Percentiles rank a stretch among this genome's conserved stretches.
phyloP scores from a whole-genome alignment of 129 eudicot genomes.

The Saposhnikovia divaricata region DNA sequence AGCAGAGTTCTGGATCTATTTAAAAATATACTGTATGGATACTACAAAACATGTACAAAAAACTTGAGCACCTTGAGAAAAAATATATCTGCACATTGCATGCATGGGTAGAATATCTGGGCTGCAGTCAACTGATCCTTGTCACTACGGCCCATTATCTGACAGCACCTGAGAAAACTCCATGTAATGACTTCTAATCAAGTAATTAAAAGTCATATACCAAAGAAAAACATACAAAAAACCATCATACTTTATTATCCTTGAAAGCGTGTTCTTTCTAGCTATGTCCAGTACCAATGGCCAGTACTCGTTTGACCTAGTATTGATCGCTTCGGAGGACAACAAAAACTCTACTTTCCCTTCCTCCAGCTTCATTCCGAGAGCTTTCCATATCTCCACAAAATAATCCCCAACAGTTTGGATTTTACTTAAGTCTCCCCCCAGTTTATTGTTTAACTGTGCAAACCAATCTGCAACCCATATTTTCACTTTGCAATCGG shows the following conservation, averaged over 20 bases:
- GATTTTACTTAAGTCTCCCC: conserved; percentile 72
- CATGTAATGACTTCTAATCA: not conserved
- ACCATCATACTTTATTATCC: conserved; percentile 45
- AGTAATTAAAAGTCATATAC: not conserved
- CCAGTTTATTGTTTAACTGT: conserved; percentile 75
- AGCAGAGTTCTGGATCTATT: not conserved
- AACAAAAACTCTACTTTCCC: conserved; percentile 70
- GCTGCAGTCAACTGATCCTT: conserved; percentile 84
- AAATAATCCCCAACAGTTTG: conserved; percentile 65
- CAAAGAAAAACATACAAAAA: not conserved
- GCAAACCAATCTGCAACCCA: conserved; percentile 99
- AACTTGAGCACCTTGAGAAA: conserved; percentile 54
- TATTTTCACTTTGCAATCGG: conserved; percentile 82
- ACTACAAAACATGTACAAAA: not conserved
- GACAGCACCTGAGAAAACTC: conserved; percentile 46
- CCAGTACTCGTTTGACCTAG: conserved; percentile 79
- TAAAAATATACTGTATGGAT: not conserved
- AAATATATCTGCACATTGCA: conserved; percentile 94
- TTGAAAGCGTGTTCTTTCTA: conserved; percentile 61
- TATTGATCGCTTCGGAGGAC: conserved; percentile 71
- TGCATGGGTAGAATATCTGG: conserved; percentile 80
- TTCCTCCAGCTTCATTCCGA: conserved; percentile 61
- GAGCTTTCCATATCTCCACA: conserved; percentile 86
- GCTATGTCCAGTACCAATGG: conserved; percentile 93
- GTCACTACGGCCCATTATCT: conserved; percentile 75